Percentiles rank a stretch among this genome's conserved stretches.
These are phyloP conservation scores for Talaromyces marneffei DNA, from an alignment of 2,329 filamentous ascomycete species.

Conservation along the genomic window DNA sequence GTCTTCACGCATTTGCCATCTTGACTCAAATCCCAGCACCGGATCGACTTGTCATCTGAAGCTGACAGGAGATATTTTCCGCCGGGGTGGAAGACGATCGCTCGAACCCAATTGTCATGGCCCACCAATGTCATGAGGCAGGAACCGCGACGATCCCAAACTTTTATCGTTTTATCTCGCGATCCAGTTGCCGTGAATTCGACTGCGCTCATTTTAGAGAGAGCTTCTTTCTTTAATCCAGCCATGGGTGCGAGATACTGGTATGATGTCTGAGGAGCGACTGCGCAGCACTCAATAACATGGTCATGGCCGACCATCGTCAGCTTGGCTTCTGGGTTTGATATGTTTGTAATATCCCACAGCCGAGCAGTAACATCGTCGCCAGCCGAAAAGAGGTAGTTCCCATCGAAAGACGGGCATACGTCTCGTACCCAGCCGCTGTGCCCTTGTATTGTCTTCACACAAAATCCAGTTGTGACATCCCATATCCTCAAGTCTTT, in stretches of 20 bases:
- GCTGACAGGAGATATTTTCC: constrained; percentile 85
- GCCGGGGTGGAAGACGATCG: constrained; percentile 80
- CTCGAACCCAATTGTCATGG: constrained; percentile 92
- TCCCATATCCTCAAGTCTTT: constrained; percentile 86
- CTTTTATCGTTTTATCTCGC: constrained; percentile 80
- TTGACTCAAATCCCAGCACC: constrained; percentile 90
- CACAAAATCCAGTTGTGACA: constrained; percentile 83
- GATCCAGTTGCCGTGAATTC: constrained; percentile 88
- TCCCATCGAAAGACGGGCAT: constrained; percentile 72
- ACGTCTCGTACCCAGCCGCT: constrained; percentile 89
- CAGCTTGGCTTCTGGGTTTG: constrained; percentile 61
- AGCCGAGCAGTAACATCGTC: constrained; percentile 75
- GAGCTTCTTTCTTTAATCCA: constrained; percentile 75
- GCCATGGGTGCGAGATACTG: constrained; percentile 69
- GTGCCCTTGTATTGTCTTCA: constrained; percentile 84
- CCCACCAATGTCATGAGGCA: constrained; percentile 78
- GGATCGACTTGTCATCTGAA: constrained; percentile 82
- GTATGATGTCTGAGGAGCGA: constrained; percentile 76
- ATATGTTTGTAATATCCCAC: constrained; percentile 69
- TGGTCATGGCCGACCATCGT: constrained; percentile 84
- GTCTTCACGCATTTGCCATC: constrained; percentile 86
- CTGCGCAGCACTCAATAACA: constrained; percentile 74
- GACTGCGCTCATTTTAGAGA: constrained; percentile 60
- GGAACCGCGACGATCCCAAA: constrained; percentile 83
- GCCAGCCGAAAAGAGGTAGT: constrained; percentile 74